Percentiles rank a stretch among this genome's conserved stretches.
These are phyloP conservation scores for Gigaspora rosea DNA, from an alignment of 192 early-diverging fungal genomes.

Conservation along the genomic window DNA sequence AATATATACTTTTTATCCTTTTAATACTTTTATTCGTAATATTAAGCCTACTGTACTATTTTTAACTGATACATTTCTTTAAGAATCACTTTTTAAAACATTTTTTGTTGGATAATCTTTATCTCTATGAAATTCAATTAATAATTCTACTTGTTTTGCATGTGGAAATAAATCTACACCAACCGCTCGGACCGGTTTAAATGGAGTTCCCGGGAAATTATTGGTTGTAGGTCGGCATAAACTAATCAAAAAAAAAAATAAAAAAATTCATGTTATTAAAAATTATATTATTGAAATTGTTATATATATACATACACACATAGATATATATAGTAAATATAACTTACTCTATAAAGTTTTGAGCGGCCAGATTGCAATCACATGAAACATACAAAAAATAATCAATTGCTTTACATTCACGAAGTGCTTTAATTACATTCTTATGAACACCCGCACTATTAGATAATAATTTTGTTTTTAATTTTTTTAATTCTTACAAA, in stretches of 20 bases:
- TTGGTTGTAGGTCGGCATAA: conserved; percentile 71
- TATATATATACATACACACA: too few relatives aligned
- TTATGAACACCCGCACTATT: conserved; percentile 56
- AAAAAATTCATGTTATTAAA: conserved; percentile 16
- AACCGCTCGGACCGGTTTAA: conserved; percentile 58
- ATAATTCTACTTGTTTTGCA: conserved; percentile 65
- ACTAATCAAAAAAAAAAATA: conserved; percentile 46
- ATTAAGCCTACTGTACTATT: too few relatives aligned
- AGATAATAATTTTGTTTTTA: too few relatives aligned
- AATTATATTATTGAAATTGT: neutral
- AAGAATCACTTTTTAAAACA: neutral
- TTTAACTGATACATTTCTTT: too few relatives aligned
- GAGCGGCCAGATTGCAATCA: conserved; percentile 55
- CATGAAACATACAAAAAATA: conserved; percentile 72
- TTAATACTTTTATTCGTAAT: too few relatives aligned
- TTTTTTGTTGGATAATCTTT: neutral
- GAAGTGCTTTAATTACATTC: conserved; percentile 63
- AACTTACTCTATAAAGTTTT: conserved; percentile 68
- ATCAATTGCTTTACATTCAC: conserved; percentile 54
- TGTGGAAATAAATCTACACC: conserved; percentile 81
- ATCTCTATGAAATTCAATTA: conserved; percentile 65
- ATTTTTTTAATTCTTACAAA: neutral
- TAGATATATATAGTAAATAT: neutral
- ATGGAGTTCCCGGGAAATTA: conserved; percentile 58
- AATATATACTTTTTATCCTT: too few relatives aligned